Conservation (phyloP, 768 basidiomycete species). For the Boletus patriciae region DNA sequence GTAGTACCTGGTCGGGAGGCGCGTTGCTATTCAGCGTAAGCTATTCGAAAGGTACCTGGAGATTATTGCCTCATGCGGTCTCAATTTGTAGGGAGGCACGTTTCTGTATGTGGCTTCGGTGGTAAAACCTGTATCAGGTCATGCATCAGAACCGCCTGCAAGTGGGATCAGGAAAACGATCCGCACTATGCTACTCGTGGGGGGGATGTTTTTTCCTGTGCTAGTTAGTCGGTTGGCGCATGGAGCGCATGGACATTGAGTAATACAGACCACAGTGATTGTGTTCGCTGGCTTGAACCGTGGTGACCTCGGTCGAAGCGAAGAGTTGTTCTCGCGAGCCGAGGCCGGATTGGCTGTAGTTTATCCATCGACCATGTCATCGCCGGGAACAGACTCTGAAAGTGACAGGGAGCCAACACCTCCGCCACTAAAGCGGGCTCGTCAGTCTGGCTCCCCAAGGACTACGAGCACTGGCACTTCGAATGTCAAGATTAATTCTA, state of each 20-base stretch:
- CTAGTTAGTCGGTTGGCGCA: conserved; percentile 56
- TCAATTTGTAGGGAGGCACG: conserved; percentile 69
- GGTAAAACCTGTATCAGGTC: conserved; percentile 70
- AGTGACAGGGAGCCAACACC: conserved; percentile 27
- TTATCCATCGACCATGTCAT: conserved; percentile 26
- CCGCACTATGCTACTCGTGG: conserved; percentile 54
- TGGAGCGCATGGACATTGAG: conserved; percentile 58
- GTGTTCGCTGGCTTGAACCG: neutral
- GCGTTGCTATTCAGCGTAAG: conserved; percentile 84
- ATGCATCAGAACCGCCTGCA: conserved; percentile 33
- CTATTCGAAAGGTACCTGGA: conserved; percentile 5
- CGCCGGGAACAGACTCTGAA: conserved; percentile 30
- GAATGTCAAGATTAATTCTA: conserved; percentile 22
- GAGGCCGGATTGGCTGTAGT: conserved; percentile 2
- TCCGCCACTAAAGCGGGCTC: conserved; percentile 40
- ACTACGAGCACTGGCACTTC: conserved; percentile 19
- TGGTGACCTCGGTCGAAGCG: neutral
- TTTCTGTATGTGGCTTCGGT: conserved; percentile 95
- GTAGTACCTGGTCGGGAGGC: conserved; percentile 62
- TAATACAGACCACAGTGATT: neutral
- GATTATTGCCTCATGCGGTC: neutral
- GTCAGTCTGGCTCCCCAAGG: conserved; percentile 35
- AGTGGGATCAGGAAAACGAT: conserved; percentile 45
- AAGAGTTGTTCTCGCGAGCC: neutral
- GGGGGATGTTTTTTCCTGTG: conserved; percentile 74